Evolutionary conservation across 352 stramenopile species (phyloP), one percentile per base, ranked within the genome.

Genomic region (Phytophthora gonapodyides): DNA sequence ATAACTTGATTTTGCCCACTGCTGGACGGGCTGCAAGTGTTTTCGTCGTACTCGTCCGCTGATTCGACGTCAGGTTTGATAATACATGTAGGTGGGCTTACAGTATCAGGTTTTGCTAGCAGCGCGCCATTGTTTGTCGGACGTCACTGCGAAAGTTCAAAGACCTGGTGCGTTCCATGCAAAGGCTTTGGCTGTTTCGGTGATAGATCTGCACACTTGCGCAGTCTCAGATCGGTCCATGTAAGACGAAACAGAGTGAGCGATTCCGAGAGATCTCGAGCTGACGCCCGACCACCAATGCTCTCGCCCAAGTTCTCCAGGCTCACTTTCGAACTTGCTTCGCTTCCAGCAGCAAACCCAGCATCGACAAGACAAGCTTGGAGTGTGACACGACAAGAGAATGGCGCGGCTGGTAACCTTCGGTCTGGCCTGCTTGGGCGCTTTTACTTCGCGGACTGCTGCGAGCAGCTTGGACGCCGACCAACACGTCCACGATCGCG

Each of bases 241-340:
- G 49, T 41, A 24, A 64, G 48, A 57, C 44, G 30, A 55, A 55
- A 60, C 12, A 17, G 5, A 38, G 15, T 13, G 16, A 37, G n/a
- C 37, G 12, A 61, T 67, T 62, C 46, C 36, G 37, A 33, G 51
- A 64, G 35, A 55, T 37, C 21, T 42, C 48, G 43, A 52, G n/a
- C 3, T 27, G 24, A 27, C 24, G 24, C 2, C 24, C 27, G 27
- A 8, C 27, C 27, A 31, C 27, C 27, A 31, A 31, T 31, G 27
- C 27, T 31, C 27, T 31, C 27, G 27, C 27, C 6, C 27, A 31
- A 44, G 19, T 13, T 34, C 31, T 1, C 6, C 13, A 19, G 30
- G 24, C 27, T 62, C 69, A 76, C 33, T 76, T 67, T 66, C 42
- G 8, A 49, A 57, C 61, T 71, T 63, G 10, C 51, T 57, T 69